phyloP scores from a whole-genome alignment of 257 asterid genomes.

The Solanum rostratum region DNA sequence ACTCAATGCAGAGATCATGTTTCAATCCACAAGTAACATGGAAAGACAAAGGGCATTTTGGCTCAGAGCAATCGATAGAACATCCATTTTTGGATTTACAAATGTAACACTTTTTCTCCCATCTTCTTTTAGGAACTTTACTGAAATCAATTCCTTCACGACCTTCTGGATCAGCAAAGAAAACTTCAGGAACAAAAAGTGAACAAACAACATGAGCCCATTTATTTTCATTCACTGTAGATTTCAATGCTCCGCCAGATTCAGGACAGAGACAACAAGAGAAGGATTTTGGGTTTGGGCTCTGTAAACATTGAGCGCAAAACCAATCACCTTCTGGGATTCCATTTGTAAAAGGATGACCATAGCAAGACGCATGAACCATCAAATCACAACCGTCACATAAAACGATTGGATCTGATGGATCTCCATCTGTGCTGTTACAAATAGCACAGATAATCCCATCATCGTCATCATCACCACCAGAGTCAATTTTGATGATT shows the following conservation, averaged over 20 bases:
- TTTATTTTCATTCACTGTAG: slow-evolving; percentile 39
- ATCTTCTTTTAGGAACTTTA: slow-evolving; percentile 41
- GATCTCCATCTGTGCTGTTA: slow-evolving; percentile 78
- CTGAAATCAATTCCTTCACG: slow-evolving; percentile 59
- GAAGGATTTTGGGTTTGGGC: neutral
- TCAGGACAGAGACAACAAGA: slow-evolving; percentile 70
- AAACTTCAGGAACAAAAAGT: slow-evolving; percentile 72
- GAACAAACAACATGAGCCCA: slow-evolving; percentile 93
- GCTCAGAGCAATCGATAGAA: slow-evolving; percentile 76
- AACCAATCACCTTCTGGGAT: slow-evolving; percentile 91
- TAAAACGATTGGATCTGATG: slow-evolving; percentile 70
- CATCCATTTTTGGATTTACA: slow-evolving; percentile 50
- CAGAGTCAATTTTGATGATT: too few relatives aligned
- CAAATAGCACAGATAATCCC: slow-evolving; percentile 71
- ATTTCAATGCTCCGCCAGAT: slow-evolving; percentile 63
- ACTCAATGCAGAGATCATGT: slow-evolving; percentile 55
- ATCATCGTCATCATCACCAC: slow-evolving; percentile 40
- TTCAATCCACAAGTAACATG: slow-evolving; percentile 79
- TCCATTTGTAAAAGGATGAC: slow-evolving; percentile 49
- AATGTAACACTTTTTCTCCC: slow-evolving; percentile 49
- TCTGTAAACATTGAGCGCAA: slow-evolving; percentile 41
- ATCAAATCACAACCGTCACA: slow-evolving; percentile 89
- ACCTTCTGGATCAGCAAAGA: slow-evolving; percentile 42
- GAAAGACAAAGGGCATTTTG: slow-evolving; percentile 46
- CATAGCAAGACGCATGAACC: slow-evolving; percentile 82